Conservation (phyloP, 192 early-diverging fungal genomes). For the Rhizoclosmatium sp. region DNA sequence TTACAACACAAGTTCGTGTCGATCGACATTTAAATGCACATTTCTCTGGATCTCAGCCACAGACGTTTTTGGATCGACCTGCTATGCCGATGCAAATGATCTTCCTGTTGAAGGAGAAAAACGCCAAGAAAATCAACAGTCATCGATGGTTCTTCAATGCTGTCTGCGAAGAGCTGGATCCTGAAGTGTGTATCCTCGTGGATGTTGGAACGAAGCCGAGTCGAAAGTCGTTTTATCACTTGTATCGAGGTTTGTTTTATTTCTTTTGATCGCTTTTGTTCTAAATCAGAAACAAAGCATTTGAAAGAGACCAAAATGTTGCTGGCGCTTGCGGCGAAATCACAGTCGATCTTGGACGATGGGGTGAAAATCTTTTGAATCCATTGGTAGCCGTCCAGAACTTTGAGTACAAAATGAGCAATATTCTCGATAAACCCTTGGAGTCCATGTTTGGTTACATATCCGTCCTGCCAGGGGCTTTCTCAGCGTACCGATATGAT, state of each 20-base stretch:
- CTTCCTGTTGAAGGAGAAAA: constrained; percentile 93
- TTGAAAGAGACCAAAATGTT: constrained; percentile 70
- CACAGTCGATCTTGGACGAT: constrained; percentile 60
- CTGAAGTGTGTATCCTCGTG: constrained; percentile 72
- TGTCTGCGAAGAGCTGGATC: constrained; percentile 69
- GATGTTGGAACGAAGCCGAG: constrained; percentile 80
- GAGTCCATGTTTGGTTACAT: constrained; percentile 82
- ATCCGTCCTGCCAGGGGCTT: constrained; percentile 84
- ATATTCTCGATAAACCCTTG: constrained; percentile 81
- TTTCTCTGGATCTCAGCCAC: constrained; percentile 54
- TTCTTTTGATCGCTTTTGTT: constrained; percentile 55
- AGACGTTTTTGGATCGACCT: constrained; percentile 38
- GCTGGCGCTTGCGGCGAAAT: constrained; percentile 87
- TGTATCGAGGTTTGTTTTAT: constrained; percentile 45
- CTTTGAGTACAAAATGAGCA: constrained; percentile 94
- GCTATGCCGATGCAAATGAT: constrained; percentile 80
- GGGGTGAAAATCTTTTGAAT: constrained; percentile 69
- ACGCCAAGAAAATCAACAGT: constrained; percentile 81
- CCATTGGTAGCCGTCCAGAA: constrained; percentile 82
- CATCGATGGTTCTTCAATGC: constrained; percentile 82
- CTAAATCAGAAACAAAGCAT: constrained; percentile 58
- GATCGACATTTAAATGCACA: constrained; percentile 71
- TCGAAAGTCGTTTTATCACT: constrained; percentile 58
- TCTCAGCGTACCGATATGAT: constrained; percentile 77
- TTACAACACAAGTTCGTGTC: constrained; percentile 65